Conservation (phyloP, 2,329 filamentous ascomycete species). For the Monilinia fructigena region DNA sequence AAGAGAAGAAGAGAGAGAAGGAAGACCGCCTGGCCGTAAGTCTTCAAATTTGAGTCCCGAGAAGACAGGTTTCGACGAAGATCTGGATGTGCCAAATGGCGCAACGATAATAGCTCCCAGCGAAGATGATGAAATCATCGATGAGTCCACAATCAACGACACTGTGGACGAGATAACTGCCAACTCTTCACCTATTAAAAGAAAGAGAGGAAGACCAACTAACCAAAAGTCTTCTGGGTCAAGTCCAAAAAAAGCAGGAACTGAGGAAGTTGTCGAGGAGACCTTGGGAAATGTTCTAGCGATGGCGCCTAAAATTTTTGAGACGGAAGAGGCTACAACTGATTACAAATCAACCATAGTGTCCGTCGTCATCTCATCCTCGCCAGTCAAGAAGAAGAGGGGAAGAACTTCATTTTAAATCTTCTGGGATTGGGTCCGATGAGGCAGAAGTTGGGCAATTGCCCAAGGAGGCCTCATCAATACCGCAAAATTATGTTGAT, state of each 20-base stretch:
- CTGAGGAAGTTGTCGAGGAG: background rate
- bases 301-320: too few species aligned
- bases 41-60: background rate
- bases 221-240: background rate
- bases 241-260: background rate
- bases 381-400: conserved; percentile 7
- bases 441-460: background rate
- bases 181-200: conserved; percentile 7
- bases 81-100: background rate
- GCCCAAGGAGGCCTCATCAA: background rate
- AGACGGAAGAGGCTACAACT: background rate
- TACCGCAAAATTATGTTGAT: background rate
- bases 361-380: background rate
- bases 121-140: background rate
- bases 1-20: conserved; percentile 5
- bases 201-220: background rate
- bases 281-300: background rate
- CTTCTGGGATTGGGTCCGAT: background rate
- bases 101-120: background rate
- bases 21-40: background rate
- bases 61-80: background rate
- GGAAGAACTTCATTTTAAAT: conserved; percentile 4
- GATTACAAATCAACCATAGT: background rate
- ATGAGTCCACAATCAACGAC: background rate
- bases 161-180: background rate